Percentiles rank a stretch among this genome's conserved stretches.
These are phyloP conservation scores for Alloascoidea hylecoeti DNA, from an alignment of 805 yeast genomes.

Conservation along the genomic window DNA sequence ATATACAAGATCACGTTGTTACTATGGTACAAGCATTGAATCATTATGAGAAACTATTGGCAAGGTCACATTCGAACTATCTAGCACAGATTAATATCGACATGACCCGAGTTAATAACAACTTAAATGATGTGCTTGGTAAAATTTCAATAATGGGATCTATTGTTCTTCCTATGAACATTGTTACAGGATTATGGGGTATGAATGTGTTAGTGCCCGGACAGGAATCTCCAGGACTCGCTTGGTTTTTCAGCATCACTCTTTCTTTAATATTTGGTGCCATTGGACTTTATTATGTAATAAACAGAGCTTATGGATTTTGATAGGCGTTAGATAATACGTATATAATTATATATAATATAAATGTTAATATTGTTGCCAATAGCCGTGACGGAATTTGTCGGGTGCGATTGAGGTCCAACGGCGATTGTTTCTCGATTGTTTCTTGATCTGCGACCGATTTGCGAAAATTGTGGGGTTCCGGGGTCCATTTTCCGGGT, in stretches of 20 bases:
- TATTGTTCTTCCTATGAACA: conserved; percentile 87
- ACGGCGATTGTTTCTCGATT: neutral
- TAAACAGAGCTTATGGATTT: neutral
- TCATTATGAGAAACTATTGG: conserved; percentile 87
- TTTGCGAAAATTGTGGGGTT: too few relatives aligned
- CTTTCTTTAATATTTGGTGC: conserved; percentile 9
- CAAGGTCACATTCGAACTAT: conserved; percentile 92
- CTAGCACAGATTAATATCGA: conserved; percentile 94
- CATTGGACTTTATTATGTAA: neutral
- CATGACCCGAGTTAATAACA: conserved; percentile 94
- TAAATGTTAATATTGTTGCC: too few relatives aligned
- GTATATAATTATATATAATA: neutral
- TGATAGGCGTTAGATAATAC: neutral
- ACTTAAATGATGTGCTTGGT: conserved; percentile 91
- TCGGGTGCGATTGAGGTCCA: too few relatives aligned
- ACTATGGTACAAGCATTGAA: conserved; percentile 94
- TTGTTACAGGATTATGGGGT: conserved; percentile 96
- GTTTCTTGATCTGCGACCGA: neutral
- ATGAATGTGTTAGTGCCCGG: conserved; percentile 98
- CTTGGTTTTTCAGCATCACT: conserved; percentile 43
- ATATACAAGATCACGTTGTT: conserved; percentile 93
- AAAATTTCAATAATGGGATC: conserved; percentile 91
- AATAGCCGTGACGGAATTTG: too few relatives aligned
- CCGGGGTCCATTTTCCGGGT: too few relatives aligned
- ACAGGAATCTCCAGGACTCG: conserved; percentile 45